A percentile compares a stretch with the other conserved stretches of the same genome.
phyloP scores from a whole-genome alignment of 164 flowering plant genomes.

The Chloranthus sessilifolius region DNA sequence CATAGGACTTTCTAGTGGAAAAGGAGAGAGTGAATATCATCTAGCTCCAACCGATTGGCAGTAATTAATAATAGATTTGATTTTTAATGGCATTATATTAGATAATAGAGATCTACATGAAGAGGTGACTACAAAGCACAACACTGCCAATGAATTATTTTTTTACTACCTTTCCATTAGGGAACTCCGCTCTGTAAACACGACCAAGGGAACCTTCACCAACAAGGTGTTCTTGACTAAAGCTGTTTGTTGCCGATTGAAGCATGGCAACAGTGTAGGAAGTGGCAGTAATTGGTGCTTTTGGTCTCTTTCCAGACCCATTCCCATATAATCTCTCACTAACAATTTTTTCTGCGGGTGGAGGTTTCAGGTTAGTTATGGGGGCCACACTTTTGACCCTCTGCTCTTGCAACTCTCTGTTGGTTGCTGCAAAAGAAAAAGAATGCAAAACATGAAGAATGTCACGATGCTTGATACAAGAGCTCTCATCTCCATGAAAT shows the following conservation, averaged over 20 bases:
- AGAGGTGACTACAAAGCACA: too few relatives aligned
- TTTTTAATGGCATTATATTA: too few relatives aligned
- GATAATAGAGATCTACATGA: too few relatives aligned
- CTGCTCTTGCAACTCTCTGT: constrained; percentile 54
- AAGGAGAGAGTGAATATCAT: too few relatives aligned
- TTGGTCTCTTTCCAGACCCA: constrained; percentile 62
- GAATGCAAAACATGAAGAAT: neutral
- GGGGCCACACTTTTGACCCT: constrained; percentile 42
- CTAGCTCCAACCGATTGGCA: too few relatives aligned
- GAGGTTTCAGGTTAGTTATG: constrained; percentile 58
- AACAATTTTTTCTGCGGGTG: constrained; percentile 54
- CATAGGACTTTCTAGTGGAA: too few relatives aligned
- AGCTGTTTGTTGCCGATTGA: constrained; percentile 84
- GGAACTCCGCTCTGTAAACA: constrained; percentile 85
- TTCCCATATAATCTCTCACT: constrained; percentile 45
- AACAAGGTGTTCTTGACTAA: constrained; percentile 70
- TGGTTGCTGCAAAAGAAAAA: constrained; percentile 21
- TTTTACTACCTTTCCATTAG: constrained; percentile 75
- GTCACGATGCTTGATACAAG: neutral
- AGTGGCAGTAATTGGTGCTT: constrained; percentile 77
- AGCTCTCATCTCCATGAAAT: neutral
- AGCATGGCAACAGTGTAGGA: constrained; percentile 81
- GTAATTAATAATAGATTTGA: too few relatives aligned
- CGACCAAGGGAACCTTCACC: constrained; percentile 99
- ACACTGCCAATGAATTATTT: too few relatives aligned